Conservation (phyloP, 495 filamentous ascomycete species). For the Penicillium nucicola region DNA sequence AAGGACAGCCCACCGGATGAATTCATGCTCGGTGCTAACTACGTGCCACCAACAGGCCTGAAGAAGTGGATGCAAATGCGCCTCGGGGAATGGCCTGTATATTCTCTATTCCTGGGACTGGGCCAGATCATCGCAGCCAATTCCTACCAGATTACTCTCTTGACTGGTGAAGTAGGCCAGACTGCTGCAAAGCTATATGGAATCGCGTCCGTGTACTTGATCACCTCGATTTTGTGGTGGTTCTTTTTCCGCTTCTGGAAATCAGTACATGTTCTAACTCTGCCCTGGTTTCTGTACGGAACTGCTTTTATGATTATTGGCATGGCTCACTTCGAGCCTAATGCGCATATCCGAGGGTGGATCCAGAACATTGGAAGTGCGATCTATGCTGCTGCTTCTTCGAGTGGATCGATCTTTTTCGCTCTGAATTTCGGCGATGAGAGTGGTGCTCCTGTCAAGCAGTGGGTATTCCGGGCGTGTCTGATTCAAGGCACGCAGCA, state of each 20-base stretch:
- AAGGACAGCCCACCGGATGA: slow-evolving; percentile 37
- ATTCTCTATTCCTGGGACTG: slow-evolving; percentile 63
- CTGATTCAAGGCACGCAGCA: slow-evolving; percentile 51
- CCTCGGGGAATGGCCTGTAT: slow-evolving; percentile 66
- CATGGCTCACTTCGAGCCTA: slow-evolving; percentile 53
- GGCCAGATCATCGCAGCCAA: slow-evolving; percentile 70
- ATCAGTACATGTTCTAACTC: slow-evolving; percentile 57
- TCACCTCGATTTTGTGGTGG: slow-evolving; percentile 65
- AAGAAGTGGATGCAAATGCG: slow-evolving; percentile 51
- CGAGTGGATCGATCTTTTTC: slow-evolving; percentile 50
- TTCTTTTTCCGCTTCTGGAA: slow-evolving; percentile 58
- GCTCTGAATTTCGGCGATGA: slow-evolving; percentile 53
- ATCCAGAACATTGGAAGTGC: slow-evolving; percentile 48
- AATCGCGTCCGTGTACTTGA: slow-evolving; percentile 61
- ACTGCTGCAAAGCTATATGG: slow-evolving; percentile 62
- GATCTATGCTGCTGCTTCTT: slow-evolving; percentile 46
- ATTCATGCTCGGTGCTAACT: slow-evolving; percentile 62
- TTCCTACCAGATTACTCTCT: slow-evolving; percentile 69
- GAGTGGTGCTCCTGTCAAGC: slow-evolving; percentile 43
- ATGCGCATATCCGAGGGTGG: slow-evolving; percentile 43
- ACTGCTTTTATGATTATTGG: slow-evolving; percentile 65
- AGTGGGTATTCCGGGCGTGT: slow-evolving; percentile 53
- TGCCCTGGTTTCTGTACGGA: slow-evolving; percentile 64
- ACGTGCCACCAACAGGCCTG: slow-evolving; percentile 63
- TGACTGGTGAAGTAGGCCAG: slow-evolving; percentile 62